Base-by-base conservation (phyloP, 495 filamentous ascomycete genomes). In the Collariella sp. region DNA sequence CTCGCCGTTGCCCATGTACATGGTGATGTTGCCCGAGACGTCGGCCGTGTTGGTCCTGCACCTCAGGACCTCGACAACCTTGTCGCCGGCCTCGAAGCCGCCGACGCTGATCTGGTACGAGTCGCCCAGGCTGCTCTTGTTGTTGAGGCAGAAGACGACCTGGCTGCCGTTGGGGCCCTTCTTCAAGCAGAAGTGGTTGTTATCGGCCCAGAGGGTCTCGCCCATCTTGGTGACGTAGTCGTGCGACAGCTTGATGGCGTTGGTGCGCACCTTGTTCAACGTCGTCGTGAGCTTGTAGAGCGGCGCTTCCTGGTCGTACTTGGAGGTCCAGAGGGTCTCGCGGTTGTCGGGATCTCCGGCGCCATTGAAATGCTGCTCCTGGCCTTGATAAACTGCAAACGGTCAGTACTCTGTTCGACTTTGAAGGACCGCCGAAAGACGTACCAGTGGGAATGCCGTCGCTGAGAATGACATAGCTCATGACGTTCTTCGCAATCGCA, bases 351-450 rank as follows among this genome's bases (percentile, higher is more conserved):
- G 86, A 26, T 81, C 79, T 52, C 52, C 64, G 29, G 71, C 67
- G 54, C 86, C 85, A 7, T 66, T 66, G 65, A 83, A 83, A 56
- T 83, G 80, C 60, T 91, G 86, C 66, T 90, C 87, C 61, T 89
- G 86, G 19, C 87, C 87, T 41, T 68, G 66, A 55, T 68, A 68
- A 29, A 68, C 64, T 60, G 45, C 1, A 3, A 22, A n/a, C 5
- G 1, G 54, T 61, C 33, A 57, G 55, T 45, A 5, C 16, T 22
- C 19, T 7, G 7, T 26, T 11, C 3, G 22, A 7, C 42, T 5
- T 18, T 15, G 13, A 29, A 2, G 7, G 7, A 19, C 19, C 23
- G 7, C 19, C 7, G 18, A 3, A 24, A 12, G 11, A 46, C 63
- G 58, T 52, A 55, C 68, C 62, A 40, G 72, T 73, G 13, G 72